phyloP scores from a whole-genome alignment of 768 basidiomycete genomes.

The Omphalotus guepiniiformis region DNA sequence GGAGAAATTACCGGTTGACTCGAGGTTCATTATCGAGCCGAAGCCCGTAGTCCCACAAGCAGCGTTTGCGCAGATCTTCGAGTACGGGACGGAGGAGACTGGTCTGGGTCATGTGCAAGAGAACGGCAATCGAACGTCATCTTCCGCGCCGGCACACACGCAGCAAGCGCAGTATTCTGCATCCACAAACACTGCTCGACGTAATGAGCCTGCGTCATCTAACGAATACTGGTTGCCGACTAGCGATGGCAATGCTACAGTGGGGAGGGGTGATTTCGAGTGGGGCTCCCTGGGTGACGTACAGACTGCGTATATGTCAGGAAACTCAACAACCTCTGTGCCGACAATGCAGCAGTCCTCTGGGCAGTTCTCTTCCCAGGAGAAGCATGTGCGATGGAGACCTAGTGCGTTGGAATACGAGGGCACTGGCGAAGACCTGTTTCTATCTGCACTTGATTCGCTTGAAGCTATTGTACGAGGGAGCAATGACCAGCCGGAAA shows the following conservation, averaged over 20 bases:
- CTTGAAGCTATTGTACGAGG: slow-evolving; percentile 1
- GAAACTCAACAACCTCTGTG: background rate
- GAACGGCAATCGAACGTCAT: background rate
- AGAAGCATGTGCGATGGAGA: slow-evolving; percentile 5
- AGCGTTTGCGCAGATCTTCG: background rate
- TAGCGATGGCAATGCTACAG: background rate
- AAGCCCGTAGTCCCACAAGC: slow-evolving; percentile 6
- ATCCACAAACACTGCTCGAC: background rate
- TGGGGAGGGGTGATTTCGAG: background rate
- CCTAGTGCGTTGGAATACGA: slow-evolving; percentile 3
- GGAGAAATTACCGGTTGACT: slow-evolving; percentile 3
- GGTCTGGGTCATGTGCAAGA: background rate
- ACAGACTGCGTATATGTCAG: background rate
- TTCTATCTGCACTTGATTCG: slow-evolving; percentile 1
- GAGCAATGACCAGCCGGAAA: no score
- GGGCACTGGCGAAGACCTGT: background rate
- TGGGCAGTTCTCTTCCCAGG: background rate
- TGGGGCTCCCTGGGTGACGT: no score
- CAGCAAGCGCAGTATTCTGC: background rate
- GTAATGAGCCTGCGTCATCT: background rate
- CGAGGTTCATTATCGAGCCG: slow-evolving; percentile 7
- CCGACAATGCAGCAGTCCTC: background rate
- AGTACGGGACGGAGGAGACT: background rate
- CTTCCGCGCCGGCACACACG: background rate
- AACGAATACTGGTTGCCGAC: background rate